Evolutionary conservation across 1,284 basidiomycete genomes (phyloP).

Genomic region (Malassezia japonica): DNA sequence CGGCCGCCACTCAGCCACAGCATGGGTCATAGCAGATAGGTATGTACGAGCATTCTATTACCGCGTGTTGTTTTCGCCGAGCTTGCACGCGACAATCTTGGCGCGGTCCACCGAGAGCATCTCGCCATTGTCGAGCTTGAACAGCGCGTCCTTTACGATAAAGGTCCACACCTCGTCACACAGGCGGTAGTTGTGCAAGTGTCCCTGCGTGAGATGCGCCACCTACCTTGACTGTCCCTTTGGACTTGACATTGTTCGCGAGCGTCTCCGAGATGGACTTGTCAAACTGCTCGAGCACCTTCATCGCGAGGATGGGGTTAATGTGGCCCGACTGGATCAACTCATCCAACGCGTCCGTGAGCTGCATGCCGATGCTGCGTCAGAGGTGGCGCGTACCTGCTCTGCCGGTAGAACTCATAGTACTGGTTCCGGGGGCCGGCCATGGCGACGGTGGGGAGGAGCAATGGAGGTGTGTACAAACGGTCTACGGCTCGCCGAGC

Average conservation of each 20-base stretch:
- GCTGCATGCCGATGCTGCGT: conserved; percentile 80
- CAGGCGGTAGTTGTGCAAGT: conserved; percentile 40
- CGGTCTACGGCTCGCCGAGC: conserved; percentile 64
- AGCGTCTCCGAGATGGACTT: conserved; percentile 44
- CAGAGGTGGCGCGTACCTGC: conserved; percentile 22
- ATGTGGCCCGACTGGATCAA: conserved; percentile 94
- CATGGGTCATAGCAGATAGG: background rate
- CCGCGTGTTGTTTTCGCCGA: conserved; percentile 23
- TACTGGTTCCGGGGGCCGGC: conserved; percentile 26
- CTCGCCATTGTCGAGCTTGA: conserved; percentile 46
- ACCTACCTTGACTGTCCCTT: conserved; percentile 37
- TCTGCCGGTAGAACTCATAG: conserved; percentile 39
- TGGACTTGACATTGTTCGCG: conserved; percentile 39
- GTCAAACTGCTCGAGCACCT: conserved; percentile 61
- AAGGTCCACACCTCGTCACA: conserved; percentile 49
- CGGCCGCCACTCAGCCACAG: background rate
- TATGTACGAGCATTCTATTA: background rate
- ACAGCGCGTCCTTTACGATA: conserved; percentile 37
- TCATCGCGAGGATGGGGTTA: conserved; percentile 93
- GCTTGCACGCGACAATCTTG: conserved; percentile 48
- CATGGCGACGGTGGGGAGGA: conserved; percentile 3
- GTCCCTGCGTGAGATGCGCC: conserved; percentile 23
- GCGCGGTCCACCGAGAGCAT: conserved; percentile 36
- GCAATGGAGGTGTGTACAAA: conserved; percentile 15
- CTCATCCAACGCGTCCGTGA: conserved; percentile 98